Conservation (phyloP, 805 yeast species). For the Barnettozyma salicaria region DNA sequence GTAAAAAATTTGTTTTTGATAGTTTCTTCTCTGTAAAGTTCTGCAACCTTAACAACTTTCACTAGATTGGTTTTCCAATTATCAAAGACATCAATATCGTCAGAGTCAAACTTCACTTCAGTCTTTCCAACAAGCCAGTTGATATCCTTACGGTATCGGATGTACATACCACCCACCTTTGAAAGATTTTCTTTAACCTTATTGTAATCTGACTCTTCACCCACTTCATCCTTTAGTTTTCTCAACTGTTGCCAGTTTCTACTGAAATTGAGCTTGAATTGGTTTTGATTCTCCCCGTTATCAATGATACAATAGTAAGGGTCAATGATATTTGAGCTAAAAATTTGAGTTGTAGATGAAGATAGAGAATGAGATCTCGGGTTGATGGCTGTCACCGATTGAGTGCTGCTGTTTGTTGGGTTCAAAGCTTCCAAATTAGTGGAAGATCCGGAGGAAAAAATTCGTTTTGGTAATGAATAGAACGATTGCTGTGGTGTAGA, state of each 20-base stretch:
- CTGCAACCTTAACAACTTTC: slow-evolving; percentile 36
- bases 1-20: slow-evolving; percentile 27
- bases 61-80: slow-evolving; percentile 11
- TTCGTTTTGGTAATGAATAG: slow-evolving; percentile 20
- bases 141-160: slow-evolving; percentile 26
- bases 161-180: slow-evolving; percentile 30
- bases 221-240: slow-evolving; percentile 3
- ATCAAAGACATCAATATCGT: slow-evolving; percentile 1
- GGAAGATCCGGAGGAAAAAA: slow-evolving; percentile 23
- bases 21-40: slow-evolving; percentile 37
- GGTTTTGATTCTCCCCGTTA: too few relatives aligned
- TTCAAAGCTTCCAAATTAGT: slow-evolving; percentile 17
- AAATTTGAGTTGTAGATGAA: slow-evolving; percentile 24
- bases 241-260: too few relatives aligned
- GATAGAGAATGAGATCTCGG: slow-evolving; percentile 20
- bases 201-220: slow-evolving; percentile 7
- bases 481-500: slow-evolving; percentile 8
- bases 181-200: slow-evolving; percentile 11
- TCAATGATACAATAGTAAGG: slow-evolving; percentile 34
- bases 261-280: too few relatives aligned
- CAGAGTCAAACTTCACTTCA: slow-evolving; percentile 13
- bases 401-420: slow-evolving; percentile 6
- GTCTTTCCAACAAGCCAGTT: slow-evolving; percentile 25
- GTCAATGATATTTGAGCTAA: slow-evolving; percentile 24
- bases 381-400: slow-evolving; percentile 1